Base-by-base conservation (phyloP, 192 early-diverging fungal species). In the Entomortierella lignicola region DNA sequence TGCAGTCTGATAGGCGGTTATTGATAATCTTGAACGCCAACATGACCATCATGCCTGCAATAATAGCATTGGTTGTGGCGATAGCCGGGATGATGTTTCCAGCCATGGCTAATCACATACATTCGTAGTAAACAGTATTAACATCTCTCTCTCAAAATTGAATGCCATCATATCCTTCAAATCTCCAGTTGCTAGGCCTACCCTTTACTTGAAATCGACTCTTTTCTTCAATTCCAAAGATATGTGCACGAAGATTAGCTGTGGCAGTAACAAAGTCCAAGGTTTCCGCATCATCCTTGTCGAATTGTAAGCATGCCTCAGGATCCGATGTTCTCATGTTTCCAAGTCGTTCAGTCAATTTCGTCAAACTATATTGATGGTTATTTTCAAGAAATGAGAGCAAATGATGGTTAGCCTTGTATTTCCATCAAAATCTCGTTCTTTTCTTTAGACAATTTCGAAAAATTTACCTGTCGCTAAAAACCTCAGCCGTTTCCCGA, bases 41-140 rank as follows among this genome's bases (percentile, higher is more conserved):
- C 77, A 95, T 86, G 15, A 97, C 94, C 64, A 99, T 96, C 82
- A 97, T 83, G 6, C 97, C 98, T 15, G 97, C 94, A 63, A 98
- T 88, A 29, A 98, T 93, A 8, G 97, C 98, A 64, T 99, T 99
- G 17, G 98, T 98, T 0, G 98, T 99, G 42, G 98, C 97, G 61
- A 99, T 95, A 29, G 97, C 97, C 0, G 97, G 97, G 62, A 99
- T 98, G 63, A 99, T 99, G 70, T 97, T 98, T 55, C 97, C 97
- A 8, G 98, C 98, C 95, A 99, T 99, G 32, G 96, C 95, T 94
- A 68, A 63, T 27, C 41, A n/a, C n/a, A n/a, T n/a, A n/a, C n/a
- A n/a, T n/a, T n/a, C n/a, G n/a, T n/a, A n/a, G n/a, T n/a, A n/a
- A n/a, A n/a, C n/a, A n/a, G n/a, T n/a, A n/a, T n/a, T n/a, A n/a